A percentile compares a stretch with the other conserved stretches of the same genome.
phyloP scores from a whole-genome alignment of 2,329 filamentous ascomycete species.

The Elsinoe arachidis region DNA sequence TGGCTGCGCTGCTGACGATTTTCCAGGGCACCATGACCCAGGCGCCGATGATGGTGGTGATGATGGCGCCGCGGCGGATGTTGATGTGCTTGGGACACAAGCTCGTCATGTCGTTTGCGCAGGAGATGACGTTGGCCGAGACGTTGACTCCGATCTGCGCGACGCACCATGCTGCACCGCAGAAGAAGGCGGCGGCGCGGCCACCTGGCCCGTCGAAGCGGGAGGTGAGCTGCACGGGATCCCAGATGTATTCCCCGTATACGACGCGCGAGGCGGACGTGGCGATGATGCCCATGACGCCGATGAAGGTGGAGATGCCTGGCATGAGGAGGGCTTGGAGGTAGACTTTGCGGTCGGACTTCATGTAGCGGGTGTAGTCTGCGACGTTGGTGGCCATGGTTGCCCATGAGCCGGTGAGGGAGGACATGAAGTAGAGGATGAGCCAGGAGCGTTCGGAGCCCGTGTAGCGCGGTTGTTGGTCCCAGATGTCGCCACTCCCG shows the following conservation, averaged over 20 bases:
- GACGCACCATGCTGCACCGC: slow-evolving; percentile 41
- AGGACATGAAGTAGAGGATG: slow-evolving; percentile 24
- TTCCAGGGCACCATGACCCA: slow-evolving; percentile 59
- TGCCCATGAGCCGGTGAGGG: slow-evolving; percentile 23
- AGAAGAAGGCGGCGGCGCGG: slow-evolving; percentile 27
- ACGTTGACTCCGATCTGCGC: slow-evolving; percentile 45
- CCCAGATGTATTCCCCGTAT: slow-evolving; percentile 40
- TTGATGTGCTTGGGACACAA: slow-evolving; percentile 47
- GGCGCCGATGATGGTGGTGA: slow-evolving; percentile 37
- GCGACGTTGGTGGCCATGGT: slow-evolving; percentile 31
- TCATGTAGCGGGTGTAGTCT: slow-evolving; percentile 31
- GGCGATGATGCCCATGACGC: slow-evolving; percentile 50
- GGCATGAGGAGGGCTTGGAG: slow-evolving; percentile 37
- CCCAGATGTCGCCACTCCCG: slow-evolving; percentile 24
- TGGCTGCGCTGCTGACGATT: slow-evolving; percentile 50
- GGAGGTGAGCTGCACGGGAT: slow-evolving; percentile 27
- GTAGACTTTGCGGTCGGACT: slow-evolving; percentile 23
- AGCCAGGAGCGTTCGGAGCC: slow-evolving; percentile 22
- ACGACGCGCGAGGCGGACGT: slow-evolving; percentile 47
- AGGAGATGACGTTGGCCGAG: slow-evolving; percentile 45
- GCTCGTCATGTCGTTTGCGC: slow-evolving; percentile 45
- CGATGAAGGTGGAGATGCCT: slow-evolving; percentile 40
- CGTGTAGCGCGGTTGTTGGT: slow-evolving; percentile 23
- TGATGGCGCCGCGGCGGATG: slow-evolving; percentile 31
- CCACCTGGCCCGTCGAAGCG: slow-evolving; percentile 21